phyloP scores from a whole-genome alignment of 768 basidiomycete species.

The Mycena galericulata region DNA sequence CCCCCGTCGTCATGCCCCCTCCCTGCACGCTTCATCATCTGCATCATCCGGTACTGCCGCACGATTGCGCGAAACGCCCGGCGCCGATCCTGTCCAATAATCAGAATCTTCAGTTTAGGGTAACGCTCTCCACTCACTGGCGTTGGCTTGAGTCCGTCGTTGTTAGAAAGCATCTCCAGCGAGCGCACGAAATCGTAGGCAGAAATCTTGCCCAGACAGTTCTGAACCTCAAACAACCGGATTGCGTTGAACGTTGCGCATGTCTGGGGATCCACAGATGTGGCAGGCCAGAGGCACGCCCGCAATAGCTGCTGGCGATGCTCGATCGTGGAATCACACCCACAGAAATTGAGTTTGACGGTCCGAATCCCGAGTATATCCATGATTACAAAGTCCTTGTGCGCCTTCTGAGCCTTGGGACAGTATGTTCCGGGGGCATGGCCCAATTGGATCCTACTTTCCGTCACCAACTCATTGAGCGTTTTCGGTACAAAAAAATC shows the following conservation, averaged over 20 bases:
- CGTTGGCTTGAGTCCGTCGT: not conserved
- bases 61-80: not conserved
- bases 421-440: not conserved
- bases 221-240: not conserved
- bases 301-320: not conserved
- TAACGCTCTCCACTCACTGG: not conserved
- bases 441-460: not conserved
- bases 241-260: not conserved
- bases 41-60: not conserved
- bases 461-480: not conserved
- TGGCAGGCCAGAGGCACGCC: not conserved
- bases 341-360: not conserved
- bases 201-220: not conserved
- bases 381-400: not conserved
- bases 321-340: not conserved
- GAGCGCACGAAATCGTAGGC: not conserved
- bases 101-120: too few relatives aligned
- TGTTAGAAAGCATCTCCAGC: not conserved
- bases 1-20: not conserved
- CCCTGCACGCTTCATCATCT: slow-evolving; percentile 19
- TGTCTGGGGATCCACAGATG: not conserved
- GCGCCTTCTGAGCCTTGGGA: not conserved
- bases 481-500: not conserved
- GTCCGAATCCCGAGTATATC: not conserved
- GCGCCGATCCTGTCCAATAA: slow-evolving; percentile 2